Evolutionary conservation across 129 eudicot species (phyloP), one percentile per base, ranked within the genome.

Genomic region (Tanacetum coccineum): DNA sequence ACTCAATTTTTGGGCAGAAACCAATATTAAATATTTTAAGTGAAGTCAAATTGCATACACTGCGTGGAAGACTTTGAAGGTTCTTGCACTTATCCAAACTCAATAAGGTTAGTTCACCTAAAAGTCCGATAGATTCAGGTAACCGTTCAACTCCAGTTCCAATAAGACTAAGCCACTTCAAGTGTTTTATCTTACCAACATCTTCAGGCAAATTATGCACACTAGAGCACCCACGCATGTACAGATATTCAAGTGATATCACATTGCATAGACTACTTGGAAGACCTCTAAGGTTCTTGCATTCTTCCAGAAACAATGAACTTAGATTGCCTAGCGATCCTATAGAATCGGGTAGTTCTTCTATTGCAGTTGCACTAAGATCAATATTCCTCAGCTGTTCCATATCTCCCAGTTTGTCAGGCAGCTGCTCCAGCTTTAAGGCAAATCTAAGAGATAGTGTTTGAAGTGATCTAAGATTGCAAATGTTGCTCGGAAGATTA

Each of bases 251-350:
- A 13, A 69, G 60, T 51, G 60, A 76, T 9, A n/a, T 30, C 50
- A 70, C 60, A 46, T 26, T 62, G 62, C 81, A 64, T 45, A 77
- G 57, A 44, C 62, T 59, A 25, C 13, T 59, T 36, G 78, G 81
- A 65, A 78, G 58, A 30, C 32, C 47, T 49, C 9, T 65, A 47
- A 71, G 62, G 19, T 68, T 68, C 50, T 53, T 68, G 62, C 73
- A 68, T 17, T 13, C 59, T 36, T 3, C 17, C 36, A 68, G 42
- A 4, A 11, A 2, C 21, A 71, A 32, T 19, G 19, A 45, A 18
- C 21, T 71, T 30, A 59, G 51, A 39, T 48, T 59, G 28, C 47
- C 3, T 46, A 71, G n/a, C 28, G 6, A 30, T 18, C 45, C 68
- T 18, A 59, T 26, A 2, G 68, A 71, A 59, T 50, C 45, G 0